Conservation (phyloP, 768 basidiomycete genomes). For the Gymnopilus dilepis region DNA sequence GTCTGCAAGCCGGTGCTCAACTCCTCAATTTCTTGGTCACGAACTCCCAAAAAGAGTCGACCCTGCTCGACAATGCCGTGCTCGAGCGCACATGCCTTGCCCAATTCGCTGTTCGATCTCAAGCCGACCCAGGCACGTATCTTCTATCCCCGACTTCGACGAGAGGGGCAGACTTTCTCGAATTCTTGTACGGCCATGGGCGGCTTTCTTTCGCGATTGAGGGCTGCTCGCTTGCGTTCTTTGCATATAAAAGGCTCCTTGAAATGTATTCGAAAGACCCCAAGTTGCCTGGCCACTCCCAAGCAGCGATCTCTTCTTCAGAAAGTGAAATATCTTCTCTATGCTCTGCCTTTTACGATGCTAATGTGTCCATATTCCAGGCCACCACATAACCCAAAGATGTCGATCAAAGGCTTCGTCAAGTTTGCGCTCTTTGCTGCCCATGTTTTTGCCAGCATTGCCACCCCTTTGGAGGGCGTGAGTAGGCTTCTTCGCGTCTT, state of each 20-base stretch:
- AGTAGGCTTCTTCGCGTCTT: background rate
- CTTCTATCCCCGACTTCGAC: background rate
- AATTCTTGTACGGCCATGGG: background rate
- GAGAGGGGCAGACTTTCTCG: background rate
- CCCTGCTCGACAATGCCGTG: background rate
- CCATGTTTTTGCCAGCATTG: background rate
- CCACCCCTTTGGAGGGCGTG: background rate
- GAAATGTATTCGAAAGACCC: background rate
- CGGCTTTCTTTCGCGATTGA: background rate
- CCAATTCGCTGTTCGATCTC: background rate
- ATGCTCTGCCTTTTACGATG: background rate
- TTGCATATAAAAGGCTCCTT: conserved; percentile 4
- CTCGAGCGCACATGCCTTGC: background rate
- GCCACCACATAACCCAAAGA: too few relatives aligned
- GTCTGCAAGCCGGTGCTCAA: background rate
- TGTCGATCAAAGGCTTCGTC: background rate
- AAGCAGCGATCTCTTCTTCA: background rate
- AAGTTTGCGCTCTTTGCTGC: background rate
- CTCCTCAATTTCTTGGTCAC: background rate
- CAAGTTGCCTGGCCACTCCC: background rate
- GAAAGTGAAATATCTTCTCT: background rate
- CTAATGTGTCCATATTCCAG: background rate
- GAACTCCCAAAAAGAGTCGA: background rate
- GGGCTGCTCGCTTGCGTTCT: background rate
- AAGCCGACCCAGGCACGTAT: background rate